These are phyloP conservation scores for Francoa sonchifolia DNA, from an alignment of 441 rosid species.

Conservation along the genomic window DNA sequence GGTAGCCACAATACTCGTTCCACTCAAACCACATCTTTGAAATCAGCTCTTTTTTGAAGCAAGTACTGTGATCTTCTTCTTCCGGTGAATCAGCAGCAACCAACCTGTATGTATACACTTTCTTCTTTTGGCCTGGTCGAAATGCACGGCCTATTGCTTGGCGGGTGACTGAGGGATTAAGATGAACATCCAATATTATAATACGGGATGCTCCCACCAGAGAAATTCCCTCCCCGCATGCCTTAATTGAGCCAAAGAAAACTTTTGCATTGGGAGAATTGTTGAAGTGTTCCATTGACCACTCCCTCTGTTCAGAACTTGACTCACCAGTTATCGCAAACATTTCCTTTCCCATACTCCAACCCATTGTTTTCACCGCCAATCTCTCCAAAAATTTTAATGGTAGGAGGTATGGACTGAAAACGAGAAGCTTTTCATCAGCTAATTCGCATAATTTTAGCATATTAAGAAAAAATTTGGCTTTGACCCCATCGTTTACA, in stretches of 20 bases:
- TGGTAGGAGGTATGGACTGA: conserved; percentile 66
- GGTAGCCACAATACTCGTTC: conserved; percentile 50
- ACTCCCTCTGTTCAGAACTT: conserved; percentile 47
- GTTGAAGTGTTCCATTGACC: conserved; percentile 62
- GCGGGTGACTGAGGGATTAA: conserved; percentile 87
- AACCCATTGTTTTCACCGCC: conserved; percentile 31
- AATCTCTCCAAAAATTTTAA: conserved; percentile 58
- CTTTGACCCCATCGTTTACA: conserved; percentile 53
- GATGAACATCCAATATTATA: conserved; percentile 67
- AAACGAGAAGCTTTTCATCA: conserved; percentile 64
- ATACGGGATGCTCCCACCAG: conserved; percentile 77
- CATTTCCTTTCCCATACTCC: conserved; percentile 49
- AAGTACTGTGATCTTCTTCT: conserved; percentile 47
- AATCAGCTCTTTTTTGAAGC: conserved; percentile 60
- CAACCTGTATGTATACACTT: conserved; percentile 54
- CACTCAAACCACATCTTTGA: conserved; percentile 91
- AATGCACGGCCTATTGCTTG: conserved; percentile 85
- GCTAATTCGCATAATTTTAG: conserved; percentile 43
- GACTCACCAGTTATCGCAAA: conserved; percentile 66
- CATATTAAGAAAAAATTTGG: conserved; percentile 57
- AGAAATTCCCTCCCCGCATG: conserved; percentile 91
- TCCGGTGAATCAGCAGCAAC: conserved; percentile 74
- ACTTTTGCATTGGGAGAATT: conserved; percentile 56
- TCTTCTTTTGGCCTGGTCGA: conserved; percentile 72
- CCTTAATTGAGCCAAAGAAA: conserved; percentile 79